phyloP scores from a whole-genome alignment of 1,284 basidiomycete genomes.

The Melampsora americana region DNA sequence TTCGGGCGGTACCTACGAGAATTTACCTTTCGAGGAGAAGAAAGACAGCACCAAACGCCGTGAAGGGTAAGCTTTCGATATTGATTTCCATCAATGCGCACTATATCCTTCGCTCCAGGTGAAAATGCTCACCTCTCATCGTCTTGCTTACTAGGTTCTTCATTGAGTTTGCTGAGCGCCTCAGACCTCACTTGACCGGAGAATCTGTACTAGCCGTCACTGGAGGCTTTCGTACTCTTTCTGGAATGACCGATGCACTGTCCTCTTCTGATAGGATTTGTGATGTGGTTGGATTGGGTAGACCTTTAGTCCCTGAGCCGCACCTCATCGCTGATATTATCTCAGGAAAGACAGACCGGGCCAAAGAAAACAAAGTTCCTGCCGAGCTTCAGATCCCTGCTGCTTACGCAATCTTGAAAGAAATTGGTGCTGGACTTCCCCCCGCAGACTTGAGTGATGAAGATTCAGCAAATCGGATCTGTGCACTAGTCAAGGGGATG shows the following conservation, averaged over 20 bases:
- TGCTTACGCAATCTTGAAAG: slow-evolving; percentile 4
- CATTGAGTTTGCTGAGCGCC: slow-evolving; percentile 57
- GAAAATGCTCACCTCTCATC: slow-evolving; percentile 30
- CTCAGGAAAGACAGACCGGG: slow-evolving; percentile 53
- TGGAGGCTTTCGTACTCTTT: slow-evolving; percentile 58
- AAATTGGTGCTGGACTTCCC: slow-evolving; percentile 12
- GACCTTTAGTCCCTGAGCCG: slow-evolving; percentile 59
- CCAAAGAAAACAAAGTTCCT: slow-evolving; percentile 46
- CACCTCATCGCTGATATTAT: slow-evolving; percentile 56
- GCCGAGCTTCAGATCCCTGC: slow-evolving; percentile 9
- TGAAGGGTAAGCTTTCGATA: slow-evolving; percentile 16
- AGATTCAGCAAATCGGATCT: background rate
- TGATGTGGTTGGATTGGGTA: slow-evolving; percentile 57
- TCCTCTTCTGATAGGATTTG: slow-evolving; percentile 42
- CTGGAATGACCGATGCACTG: slow-evolving; percentile 56
- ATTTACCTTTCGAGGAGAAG: slow-evolving; percentile 51
- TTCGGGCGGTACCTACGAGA: slow-evolving; percentile 58
- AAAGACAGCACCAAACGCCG: slow-evolving; percentile 53
- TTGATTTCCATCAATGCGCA: too few relatives aligned
- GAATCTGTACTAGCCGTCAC: slow-evolving; percentile 57
- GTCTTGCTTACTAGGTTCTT: slow-evolving; percentile 48
- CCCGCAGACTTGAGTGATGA: background rate
- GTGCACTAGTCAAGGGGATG: too few relatives aligned
- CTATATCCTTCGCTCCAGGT: too few relatives aligned
- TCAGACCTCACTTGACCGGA: slow-evolving; percentile 53